phyloP scores from a whole-genome alignment of 169 alveolate species.

The Cyclospora cayetanensis region DNA sequence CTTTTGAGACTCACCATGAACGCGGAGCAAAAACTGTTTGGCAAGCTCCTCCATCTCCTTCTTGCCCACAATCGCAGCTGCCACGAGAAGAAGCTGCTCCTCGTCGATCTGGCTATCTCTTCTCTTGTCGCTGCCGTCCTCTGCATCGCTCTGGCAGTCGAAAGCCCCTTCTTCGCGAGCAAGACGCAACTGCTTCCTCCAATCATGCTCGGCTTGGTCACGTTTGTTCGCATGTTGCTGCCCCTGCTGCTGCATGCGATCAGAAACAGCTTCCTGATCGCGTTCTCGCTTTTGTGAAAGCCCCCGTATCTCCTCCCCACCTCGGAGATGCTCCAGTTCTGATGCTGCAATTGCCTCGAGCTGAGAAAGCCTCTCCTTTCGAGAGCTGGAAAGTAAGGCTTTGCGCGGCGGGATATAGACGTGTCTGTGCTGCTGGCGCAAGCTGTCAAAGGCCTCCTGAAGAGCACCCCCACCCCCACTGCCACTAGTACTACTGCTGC shows the following conservation, averaged over 20 bases:
- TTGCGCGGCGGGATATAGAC: not conserved
- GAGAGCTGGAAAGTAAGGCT: too few species aligned
- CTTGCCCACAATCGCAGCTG: conserved; percentile 10
- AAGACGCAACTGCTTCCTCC: not conserved
- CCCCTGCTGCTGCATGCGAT: not conserved
- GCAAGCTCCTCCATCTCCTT: not conserved
- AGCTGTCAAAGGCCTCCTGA: conserved; percentile 10
- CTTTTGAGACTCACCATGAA: conserved; percentile 33
- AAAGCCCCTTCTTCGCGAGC: not conserved
- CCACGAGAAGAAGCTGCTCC: not conserved
- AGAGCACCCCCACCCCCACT: not conserved
- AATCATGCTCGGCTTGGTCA: not conserved
- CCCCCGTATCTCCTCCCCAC: too few species aligned
- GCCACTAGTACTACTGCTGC: conserved; percentile 38
- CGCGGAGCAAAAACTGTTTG: conserved; percentile 32
- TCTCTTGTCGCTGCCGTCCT: not conserved
- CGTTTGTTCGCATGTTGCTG: conserved; percentile 22
- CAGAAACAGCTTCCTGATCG: too few species aligned
- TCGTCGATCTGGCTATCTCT: not conserved
- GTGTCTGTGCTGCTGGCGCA: conserved; percentile 55
- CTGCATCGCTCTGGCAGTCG: not conserved
- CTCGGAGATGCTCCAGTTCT: too few species aligned
- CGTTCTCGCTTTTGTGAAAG: too few species aligned
- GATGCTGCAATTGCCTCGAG: too few species aligned
- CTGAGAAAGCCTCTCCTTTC: too few species aligned